A percentile compares a stretch with the other conserved stretches of the same genome.
Conservation (phyloP, 108 stramenopile species). For the Parmales sp. region DNA sequence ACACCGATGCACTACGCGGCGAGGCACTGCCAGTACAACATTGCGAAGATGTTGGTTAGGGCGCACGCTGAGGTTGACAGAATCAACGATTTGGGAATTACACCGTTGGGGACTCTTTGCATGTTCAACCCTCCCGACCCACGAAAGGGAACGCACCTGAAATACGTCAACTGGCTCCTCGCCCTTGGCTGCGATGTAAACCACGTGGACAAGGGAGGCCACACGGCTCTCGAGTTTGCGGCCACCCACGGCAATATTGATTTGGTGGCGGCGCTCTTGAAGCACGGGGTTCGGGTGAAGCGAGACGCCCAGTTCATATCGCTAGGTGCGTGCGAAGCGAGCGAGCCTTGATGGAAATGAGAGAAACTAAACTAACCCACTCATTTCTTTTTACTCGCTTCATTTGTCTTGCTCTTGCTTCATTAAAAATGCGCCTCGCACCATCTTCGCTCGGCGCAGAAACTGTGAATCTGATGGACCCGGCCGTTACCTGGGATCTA, state of each 20-base stretch:
- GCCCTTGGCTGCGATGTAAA: slow-evolving; percentile 12
- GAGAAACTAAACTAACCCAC: too few relatives aligned
- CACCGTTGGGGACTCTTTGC: slow-evolving; percentile 4
- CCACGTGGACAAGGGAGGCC: slow-evolving; percentile 17
- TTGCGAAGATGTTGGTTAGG: slow-evolving; percentile 4
- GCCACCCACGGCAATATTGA: neutral
- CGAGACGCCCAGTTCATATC: slow-evolving; percentile 1
- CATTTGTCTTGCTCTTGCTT: too few relatives aligned
- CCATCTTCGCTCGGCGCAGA: too few relatives aligned
- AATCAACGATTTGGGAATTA: slow-evolving; percentile 7
- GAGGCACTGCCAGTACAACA: neutral
- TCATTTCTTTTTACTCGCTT: too few relatives aligned
- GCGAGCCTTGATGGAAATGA: too few relatives aligned
- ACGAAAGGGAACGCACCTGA: neutral
- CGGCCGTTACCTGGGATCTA: neutral
- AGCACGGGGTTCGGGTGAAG: neutral
- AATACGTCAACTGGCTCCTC: neutral
- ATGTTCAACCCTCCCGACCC: slow-evolving; percentile 6
- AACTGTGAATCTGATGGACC: neutral
- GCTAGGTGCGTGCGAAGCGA: too few relatives aligned
- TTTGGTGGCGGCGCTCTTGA: neutral
- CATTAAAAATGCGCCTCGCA: too few relatives aligned
- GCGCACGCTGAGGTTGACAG: neutral
- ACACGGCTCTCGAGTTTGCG: slow-evolving; percentile 14
- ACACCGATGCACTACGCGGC: slow-evolving; percentile 14